phyloP scores from a whole-genome alignment of 176 grass and related monocot species.

The Ampelocalamus luodianensis region DNA sequence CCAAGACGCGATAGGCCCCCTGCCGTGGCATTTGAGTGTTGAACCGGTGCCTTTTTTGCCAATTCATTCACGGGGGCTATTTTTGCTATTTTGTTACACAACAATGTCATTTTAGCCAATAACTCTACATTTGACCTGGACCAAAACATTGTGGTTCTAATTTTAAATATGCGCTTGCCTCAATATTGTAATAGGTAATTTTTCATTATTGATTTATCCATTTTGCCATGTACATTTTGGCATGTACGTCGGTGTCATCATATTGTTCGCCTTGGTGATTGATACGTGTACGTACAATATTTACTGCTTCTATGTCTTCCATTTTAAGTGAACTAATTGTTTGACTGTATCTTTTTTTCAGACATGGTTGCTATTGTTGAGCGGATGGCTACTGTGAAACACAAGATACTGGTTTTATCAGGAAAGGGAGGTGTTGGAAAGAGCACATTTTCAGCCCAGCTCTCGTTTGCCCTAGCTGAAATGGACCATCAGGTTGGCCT shows the following conservation, averaged over 20 bases:
- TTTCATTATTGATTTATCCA: background rate
- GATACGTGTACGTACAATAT: background rate
- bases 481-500: slow-evolving; percentile 64
- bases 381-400: slow-evolving; percentile 65
- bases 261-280: background rate
- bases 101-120: too few relatives aligned
- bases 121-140: background rate
- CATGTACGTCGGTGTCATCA: background rate
- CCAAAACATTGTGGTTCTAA: background rate
- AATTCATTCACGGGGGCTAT: too few relatives aligned
- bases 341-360: slow-evolving; percentile 20
- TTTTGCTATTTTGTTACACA: too few relatives aligned
- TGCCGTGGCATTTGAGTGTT: too few relatives aligned
- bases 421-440: slow-evolving; percentile 77
- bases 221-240: background rate
- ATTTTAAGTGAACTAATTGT: slow-evolving; percentile 11
- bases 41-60: too few relatives aligned
- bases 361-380: slow-evolving; percentile 70
- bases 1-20: too few relatives aligned
- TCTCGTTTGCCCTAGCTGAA: slow-evolving; percentile 68
- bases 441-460: slow-evolving; percentile 75
- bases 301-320: slow-evolving; percentile 14
- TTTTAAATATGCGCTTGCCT: background rate
- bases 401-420: slow-evolving; percentile 74
- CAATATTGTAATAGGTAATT: background rate